These are phyloP conservation scores for Rubus parviflorus DNA, from an alignment of 306 rosid genomes.

Conservation along the genomic window DNA sequence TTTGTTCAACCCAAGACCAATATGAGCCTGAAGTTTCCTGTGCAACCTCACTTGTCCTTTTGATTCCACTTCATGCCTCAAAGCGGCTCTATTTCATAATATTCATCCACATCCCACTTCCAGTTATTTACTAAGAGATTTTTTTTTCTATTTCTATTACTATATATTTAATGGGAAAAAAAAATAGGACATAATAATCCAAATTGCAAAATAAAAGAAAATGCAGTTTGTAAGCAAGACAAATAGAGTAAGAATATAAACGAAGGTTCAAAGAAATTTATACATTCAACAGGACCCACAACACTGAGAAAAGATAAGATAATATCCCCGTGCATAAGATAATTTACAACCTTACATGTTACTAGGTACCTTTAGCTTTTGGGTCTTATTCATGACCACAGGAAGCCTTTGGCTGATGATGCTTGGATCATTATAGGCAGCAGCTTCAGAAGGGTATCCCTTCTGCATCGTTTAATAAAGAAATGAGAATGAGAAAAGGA, in stretches of 20 bases:
- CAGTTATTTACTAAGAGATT: not conserved
- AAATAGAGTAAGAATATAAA: not conserved
- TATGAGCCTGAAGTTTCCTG: not conserved
- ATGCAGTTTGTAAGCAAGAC: not conserved
- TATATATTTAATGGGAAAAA: not conserved
- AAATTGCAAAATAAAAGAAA: not conserved
- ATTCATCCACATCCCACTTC: not conserved
- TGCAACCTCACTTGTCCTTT: not conserved
- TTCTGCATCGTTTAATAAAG: constrained; percentile 54
- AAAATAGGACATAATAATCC: not conserved
- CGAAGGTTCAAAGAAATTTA: constrained; percentile 8
- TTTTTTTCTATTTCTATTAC: not conserved
- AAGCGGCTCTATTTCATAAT: too few relatives aligned
- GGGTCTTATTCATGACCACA: constrained; percentile 54
- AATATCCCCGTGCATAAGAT: constrained; percentile 29
- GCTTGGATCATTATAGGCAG: constrained; percentile 79
- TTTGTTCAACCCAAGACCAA: too few relatives aligned
- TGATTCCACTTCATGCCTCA: not conserved
- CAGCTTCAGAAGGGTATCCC: constrained; percentile 76
- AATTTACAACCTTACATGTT: constrained; percentile 52
- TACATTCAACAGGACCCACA: constrained; percentile 25
- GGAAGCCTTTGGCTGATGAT: constrained; percentile 76
- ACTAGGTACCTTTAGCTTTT: constrained; percentile 64
- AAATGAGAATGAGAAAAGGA: constrained; percentile 31
- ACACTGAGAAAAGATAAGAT: not conserved